Conservation (phyloP, 352 stramenopile genomes). For the Phytophthora pinifolia region DNA sequence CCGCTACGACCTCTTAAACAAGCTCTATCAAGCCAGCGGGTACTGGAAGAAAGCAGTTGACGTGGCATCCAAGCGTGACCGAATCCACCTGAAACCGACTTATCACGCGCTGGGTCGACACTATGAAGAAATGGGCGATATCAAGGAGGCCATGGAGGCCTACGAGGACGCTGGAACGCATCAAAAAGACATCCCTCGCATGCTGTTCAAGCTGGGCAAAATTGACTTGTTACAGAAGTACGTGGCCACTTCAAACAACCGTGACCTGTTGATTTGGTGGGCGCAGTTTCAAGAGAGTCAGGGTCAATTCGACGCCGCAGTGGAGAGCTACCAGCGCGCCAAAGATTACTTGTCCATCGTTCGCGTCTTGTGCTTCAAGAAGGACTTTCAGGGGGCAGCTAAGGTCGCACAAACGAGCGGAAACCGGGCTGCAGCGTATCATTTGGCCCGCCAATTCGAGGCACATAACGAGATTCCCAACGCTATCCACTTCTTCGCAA, state of each 20-base stretch:
- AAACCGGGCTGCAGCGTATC: constrained; percentile 80
- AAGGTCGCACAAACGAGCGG: constrained; percentile 85
- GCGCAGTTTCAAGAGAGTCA: constrained; percentile 93
- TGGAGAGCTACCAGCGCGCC: constrained; percentile 87
- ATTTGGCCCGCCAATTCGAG: constrained; percentile 89
- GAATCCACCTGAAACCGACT: constrained; percentile 92
- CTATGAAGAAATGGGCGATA: constrained; percentile 86
- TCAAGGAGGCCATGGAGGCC: constrained; percentile 90
- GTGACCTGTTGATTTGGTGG: constrained; percentile 92
- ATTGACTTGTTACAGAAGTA: constrained; percentile 93
- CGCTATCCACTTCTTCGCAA: constrained; percentile 92
- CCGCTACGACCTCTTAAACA: constrained; percentile 92
- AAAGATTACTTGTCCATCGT: constrained; percentile 91
- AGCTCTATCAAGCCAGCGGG: constrained; percentile 89
- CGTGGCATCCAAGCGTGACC: constrained; percentile 85
- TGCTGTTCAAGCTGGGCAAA: constrained; percentile 90
- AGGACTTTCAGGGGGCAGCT: constrained; percentile 82
- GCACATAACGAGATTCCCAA: constrained; percentile 73
- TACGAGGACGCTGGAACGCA: constrained; percentile 91
- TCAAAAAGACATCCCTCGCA: constrained; percentile 91
- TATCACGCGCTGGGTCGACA: constrained; percentile 90
- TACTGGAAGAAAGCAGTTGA: constrained; percentile 92
- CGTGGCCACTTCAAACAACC: constrained; percentile 84
- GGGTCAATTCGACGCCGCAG: constrained; percentile 84
- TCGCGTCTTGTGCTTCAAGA: constrained; percentile 90